Base-by-base conservation (phyloP, 2,329 filamentous ascomycete species). In the Aspergillus floridensis region DNA sequence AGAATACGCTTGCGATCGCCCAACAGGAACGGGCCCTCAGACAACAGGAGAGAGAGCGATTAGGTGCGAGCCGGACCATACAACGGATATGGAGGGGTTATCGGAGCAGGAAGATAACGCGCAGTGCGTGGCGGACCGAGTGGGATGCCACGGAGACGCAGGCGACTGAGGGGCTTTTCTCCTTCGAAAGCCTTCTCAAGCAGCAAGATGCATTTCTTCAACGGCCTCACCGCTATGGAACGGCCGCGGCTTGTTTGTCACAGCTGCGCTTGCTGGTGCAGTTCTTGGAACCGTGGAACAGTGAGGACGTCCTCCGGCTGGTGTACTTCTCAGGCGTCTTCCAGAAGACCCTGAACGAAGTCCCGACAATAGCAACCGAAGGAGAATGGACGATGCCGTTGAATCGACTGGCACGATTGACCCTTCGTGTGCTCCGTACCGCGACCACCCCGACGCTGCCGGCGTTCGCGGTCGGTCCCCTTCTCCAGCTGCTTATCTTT, bases 11-110 rank as follows among this genome's bases (percentile, higher is more conserved):
- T 29, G 90, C 89, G 49, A 87, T 91, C 68, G 93, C 93, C 29
- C 92, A 97, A 71, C 91, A 92, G 67, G 92, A 97, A 68, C 88
- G 95, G 31, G 81, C 88, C 64, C 84, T 88, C 67, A 85, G 95
- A 66, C 91, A 96, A 68, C 86, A 86, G 53, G 92, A 98, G 70
- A 84, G 93, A 67, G 88, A 91, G 52, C 86, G 87, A 60, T 77
- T 93, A 53, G 89, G 88, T 69, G 91, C 93, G 4, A 86, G 86
- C 14, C 88, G 84, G 66, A 83, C 79, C 53, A 86, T 98, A 65
- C 95, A 98, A 74, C 84, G 86, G 65, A 80, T 84, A 75, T 98
- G 93, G 93, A 85, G 93, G 73, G 92, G 92, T 14, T 84, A 96
- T 74, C 82, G 75, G 58, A 81, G 79, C 59, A 85, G 93, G 67